Base-by-base conservation (phyloP, 2,329 filamentous ascomycete species). In the Teratosphaeria viscida region DNA sequence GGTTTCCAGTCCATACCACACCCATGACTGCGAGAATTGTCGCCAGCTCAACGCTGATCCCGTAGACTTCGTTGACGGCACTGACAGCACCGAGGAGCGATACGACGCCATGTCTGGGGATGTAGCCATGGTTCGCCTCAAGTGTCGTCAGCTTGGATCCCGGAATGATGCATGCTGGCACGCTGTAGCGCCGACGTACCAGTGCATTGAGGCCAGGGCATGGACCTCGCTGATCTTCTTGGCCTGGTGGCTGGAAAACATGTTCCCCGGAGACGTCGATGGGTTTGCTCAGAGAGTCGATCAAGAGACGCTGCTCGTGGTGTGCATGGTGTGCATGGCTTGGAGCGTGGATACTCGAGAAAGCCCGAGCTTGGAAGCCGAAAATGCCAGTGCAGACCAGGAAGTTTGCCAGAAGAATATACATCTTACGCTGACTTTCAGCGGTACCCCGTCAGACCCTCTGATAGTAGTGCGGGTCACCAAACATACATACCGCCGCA, bases 31-130 rank as follows among this genome's bases (percentile, higher is more conserved):
- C 61, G n/a, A 70, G 63, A 16, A 68, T 62, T 27, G 62, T 57
- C 19, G 64, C 60, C 43, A 70, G 63, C 8, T 70, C 68, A 19
- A 66, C 54, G 16, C 62, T 65, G 65, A 70, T 68, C 49, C 65
- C 64, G 56, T 64, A 68, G 2, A 66, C 66, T 61, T 59, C 23
- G 35, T 32, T 47, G 19, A 54, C 56, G 52, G 64, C 61, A 16
- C 68, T 58, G 34, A 71, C 65, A 57, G 70, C 57, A 69, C 65
- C 43, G 59, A 57, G 19, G 61, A 65, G 47, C 70, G 63, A 35
- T 68, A 68, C 14, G 59, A 56, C 35, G 6, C 59, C 57, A 52
- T 59, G 27, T 12, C 55, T 37, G 12, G 57, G 29, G 14, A 59
- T 59, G 57, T 61, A 57, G 29, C 60, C 60, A 47, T 57, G 57